These are phyloP conservation scores for Chytriomyces confervae DNA, from an alignment of 192 early-diverging fungal genomes.

Conservation along the genomic window DNA sequence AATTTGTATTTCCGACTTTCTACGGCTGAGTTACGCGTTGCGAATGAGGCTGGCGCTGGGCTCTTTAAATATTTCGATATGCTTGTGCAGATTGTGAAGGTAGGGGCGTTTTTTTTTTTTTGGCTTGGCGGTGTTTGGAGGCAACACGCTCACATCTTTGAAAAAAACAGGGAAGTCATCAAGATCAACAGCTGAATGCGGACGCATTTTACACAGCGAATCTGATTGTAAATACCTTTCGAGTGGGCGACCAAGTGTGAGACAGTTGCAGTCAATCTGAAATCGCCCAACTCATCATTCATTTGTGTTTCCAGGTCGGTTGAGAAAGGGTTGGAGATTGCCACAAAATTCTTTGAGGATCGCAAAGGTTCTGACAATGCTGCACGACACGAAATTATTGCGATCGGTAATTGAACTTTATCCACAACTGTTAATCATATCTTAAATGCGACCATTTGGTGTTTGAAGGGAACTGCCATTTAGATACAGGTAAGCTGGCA, in stretches of 20 bases:
- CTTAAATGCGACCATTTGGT: background rate
- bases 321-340: slow-evolving; percentile 47
- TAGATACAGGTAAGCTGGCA: slow-evolving; percentile 42
- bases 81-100: slow-evolving; percentile 71
- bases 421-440: background rate
- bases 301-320: slow-evolving; percentile 40
- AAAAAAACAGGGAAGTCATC: slow-evolving; percentile 57
- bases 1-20: slow-evolving; percentile 66
- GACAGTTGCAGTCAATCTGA: too few relatives aligned
- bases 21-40: slow-evolving; percentile 73
- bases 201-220: slow-evolving; percentile 87
- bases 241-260: slow-evolving; percentile 49
- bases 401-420: slow-evolving; percentile 73
- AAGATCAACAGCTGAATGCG: slow-evolving; percentile 67
- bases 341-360: slow-evolving; percentile 68
- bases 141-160: background rate
- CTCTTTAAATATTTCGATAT: slow-evolving; percentile 80
- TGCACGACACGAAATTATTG: slow-evolving; percentile 73
- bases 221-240: slow-evolving; percentile 76
- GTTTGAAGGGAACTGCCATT: slow-evolving; percentile 61
- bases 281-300: background rate
- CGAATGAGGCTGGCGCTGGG: slow-evolving; percentile 71
- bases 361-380: slow-evolving; percentile 57
- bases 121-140: too few relatives aligned
- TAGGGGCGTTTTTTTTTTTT: background rate